Evolutionary conservation across 2,329 filamentous ascomycete genomes (phyloP).

Genomic region (Achaetomium macrosporum): DNA sequence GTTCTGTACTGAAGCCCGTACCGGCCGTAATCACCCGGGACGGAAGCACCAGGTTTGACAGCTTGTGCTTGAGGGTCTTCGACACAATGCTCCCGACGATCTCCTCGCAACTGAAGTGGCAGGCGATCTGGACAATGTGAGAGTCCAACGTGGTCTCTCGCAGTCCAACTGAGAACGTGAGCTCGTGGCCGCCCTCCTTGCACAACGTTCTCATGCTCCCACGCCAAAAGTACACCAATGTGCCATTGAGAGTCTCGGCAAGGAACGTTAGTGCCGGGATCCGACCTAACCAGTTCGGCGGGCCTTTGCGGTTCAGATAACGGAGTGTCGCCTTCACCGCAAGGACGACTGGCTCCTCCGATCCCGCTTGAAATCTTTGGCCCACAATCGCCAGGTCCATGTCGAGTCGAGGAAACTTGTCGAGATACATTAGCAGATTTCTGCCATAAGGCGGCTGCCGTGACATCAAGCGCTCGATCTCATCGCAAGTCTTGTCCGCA

Average conservation of each 20-base stretch:
- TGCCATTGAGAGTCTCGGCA: constrained; percentile 63
- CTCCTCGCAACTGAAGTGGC: constrained; percentile 76
- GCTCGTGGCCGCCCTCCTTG: constrained; percentile 49
- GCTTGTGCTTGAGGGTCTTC: constrained; percentile 20
- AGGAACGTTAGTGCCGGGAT: constrained; percentile 67
- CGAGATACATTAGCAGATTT: constrained; percentile 58
- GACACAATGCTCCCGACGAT: constrained; percentile 58
- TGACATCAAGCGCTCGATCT: constrained; percentile 70
- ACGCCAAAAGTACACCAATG: constrained; percentile 62
- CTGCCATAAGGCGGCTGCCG: constrained; percentile 79
- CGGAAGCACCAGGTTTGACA: constrained; percentile 19
- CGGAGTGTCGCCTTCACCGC: constrained; percentile 62
- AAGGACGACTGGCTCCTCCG: constrained; percentile 46
- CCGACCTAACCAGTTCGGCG: constrained; percentile 57
- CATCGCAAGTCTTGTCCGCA: constrained; percentile 57
- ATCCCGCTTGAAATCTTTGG: constrained; percentile 29
- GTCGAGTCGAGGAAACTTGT: constrained; percentile 60
- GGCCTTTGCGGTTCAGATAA: constrained; percentile 60
- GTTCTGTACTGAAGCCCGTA: neutral
- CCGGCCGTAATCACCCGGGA: neutral
- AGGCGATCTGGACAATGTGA: constrained; percentile 48
- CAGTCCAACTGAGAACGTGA: constrained; percentile 55
- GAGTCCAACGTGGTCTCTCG: constrained; percentile 38
- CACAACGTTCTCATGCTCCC: constrained; percentile 59
- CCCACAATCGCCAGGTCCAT: constrained; percentile 35